Base-by-base conservation (phyloP, 768 basidiomycete species). In the Lentinula detonsa region DNA sequence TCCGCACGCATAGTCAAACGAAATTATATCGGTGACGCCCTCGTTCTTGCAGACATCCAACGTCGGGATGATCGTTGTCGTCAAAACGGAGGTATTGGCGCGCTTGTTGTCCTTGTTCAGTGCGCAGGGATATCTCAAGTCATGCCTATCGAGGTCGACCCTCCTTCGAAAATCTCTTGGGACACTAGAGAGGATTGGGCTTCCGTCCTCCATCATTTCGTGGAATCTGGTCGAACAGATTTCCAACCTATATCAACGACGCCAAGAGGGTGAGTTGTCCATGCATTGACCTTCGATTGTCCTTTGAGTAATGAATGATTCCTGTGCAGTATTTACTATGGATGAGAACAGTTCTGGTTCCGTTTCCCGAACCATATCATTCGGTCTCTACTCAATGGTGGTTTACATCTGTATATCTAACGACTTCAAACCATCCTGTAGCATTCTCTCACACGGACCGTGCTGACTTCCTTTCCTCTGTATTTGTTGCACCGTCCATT, bases 191-290 rank as follows among this genome's bases (percentile, higher is more conserved):
- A 85, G 10, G 90, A 93, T 71, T 93, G 90, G 90, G 72, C 76
- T 5, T 77, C 79, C 18, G 84, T 88, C 35, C 81, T 92, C 50
- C 75, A 79, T 39, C 85, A 89, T 73, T 91, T 87, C 67, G 85
- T 90, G 60, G 85, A 87, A 61, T 76, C 78, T 18, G 90, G 88
- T 33, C 82, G 88, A 51, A 85, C 84, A 16, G 89, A 91, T 70
- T 92, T 92, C 74, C 83, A 85, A 69, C 90, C 90, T n/a, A 88
- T 90, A 77, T 90, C 88, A 43, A 88, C 89, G 18, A 88, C 88
- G 9, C 60, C 85, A 5, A 74, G 85, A 74, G 89, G 90, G 89
- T 91, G 72, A 79, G 88, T 76, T 62, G 23, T 43, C 61, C 28
- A 28, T 28, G 2, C 28, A 0, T 28, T 28, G 28, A 28, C 18